Base-by-base conservation (phyloP, 306 rosid genomes). In the Herpetospermum pedunculosum region DNA sequence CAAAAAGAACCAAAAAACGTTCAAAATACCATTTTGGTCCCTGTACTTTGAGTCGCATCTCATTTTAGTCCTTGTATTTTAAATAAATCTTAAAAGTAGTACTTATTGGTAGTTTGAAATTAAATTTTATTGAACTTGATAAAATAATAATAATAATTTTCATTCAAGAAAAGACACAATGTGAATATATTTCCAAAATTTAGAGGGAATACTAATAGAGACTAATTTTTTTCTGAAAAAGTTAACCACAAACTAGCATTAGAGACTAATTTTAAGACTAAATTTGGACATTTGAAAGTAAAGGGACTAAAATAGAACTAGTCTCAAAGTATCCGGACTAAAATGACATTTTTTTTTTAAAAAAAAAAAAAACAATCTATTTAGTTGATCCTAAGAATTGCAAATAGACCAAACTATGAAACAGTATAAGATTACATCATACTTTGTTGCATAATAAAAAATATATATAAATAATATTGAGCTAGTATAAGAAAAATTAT, bases 401-500 rank as follows among this genome's bases (percentile, higher is more conserved):
- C 23, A 67, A 67, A 23, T 41, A 25, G 19, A 67, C 35, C 72
- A 14, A 30, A 67, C 73, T 37, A 19, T 14, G 2, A 67, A 67
- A 41, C 37, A 67, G 49, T 38, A 65, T 8, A 35, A 64, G 30
- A 37, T 35, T 19, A 2, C 29, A 64, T 64, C 16, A 10, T 38
- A 37, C 46, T 37, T 13, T 5, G 7, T 2, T 21, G 40, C 35
- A 40, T 21, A 9, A 6, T 37, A 37, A 6, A 40, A 67, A 23
- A 35, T 8, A 35, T 2, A 34, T 34, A 14, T 41, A 67, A 57
- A 75, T 49, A 52, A 77, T 79, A 83, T 48, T 72, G 76, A 75
- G 58, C 71, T 11, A 53, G 64, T n/a, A 38, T 63, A 81, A 75
- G 63, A 60, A 43, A 67, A 60, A 72, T 70, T 70, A 77, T 88